Base-by-base conservation (phyloP, 2,329 filamentous ascomycete species). In the Aspergillus thermomutatus region DNA sequence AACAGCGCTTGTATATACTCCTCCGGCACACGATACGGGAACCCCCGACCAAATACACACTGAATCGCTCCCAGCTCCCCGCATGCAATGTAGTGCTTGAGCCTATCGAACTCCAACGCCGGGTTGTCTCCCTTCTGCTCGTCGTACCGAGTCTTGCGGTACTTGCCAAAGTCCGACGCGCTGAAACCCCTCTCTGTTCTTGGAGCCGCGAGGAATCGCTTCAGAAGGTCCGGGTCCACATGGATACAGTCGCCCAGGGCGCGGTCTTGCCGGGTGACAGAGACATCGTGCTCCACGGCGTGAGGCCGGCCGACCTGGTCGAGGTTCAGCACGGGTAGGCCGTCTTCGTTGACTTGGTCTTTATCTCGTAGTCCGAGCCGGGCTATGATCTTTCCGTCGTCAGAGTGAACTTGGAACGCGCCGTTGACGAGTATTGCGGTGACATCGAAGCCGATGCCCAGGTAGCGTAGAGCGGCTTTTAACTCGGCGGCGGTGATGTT, bases 261-360 rank as follows among this genome's bases (percentile, higher is more conserved):
- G 27, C 61, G 61, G 54, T 62, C 61, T 28, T 61, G 55, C 2
- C 61, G 59, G 3, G 57, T 62, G 14, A 63, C 21, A 1, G 59
- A 63, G 9, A 62, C 53, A 26, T 63, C 61, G 52, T 63, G 61
- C 31, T 63, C 61, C 23, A 57, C 52, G 34, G 57, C 55, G 27
- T 62, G 55, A 6, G 57, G 55, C 2, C 61, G 57, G 10, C 61
- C 59, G 23, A 63, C 49, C 48, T 60, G 57, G 31, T 63, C 54
- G 21, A 63, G 59, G 45, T 58, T 54, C 1, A 63, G 52, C 7
- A 61, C 52, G 1, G 56, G 53, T 1, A 54, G 28, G 3, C 56
- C 56, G 14, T 52, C 41, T 7, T 47, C 40, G 28, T 59, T 62
- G 23, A 56, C 25, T 28, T 62, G 56, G 10, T 37, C n/a, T 10